phyloP scores from a whole-genome alignment of 2,329 filamentous ascomycete species.

The Aspergillus uvarum region DNA sequence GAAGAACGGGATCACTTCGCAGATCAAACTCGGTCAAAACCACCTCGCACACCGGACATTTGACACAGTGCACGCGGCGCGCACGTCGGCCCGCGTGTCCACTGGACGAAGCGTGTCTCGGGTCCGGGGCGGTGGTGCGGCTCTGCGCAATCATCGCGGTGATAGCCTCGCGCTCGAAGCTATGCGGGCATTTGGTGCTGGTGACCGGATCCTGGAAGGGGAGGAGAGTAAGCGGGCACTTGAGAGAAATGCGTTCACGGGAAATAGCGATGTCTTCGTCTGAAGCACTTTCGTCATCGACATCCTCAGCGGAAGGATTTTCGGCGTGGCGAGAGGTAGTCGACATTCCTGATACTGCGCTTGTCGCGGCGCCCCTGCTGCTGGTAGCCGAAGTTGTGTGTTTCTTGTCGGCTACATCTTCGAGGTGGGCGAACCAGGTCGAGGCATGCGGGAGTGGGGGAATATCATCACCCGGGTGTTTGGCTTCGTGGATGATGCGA shows the following conservation, averaged over 20 bases:
- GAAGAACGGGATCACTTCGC: constrained; percentile 39
- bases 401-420: constrained; percentile 27
- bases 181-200: constrained; percentile 51
- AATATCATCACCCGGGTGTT: constrained; percentile 53
- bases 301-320: constrained; percentile 23
- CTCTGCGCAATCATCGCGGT: constrained; percentile 43
- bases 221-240: constrained; percentile 50
- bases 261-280: constrained; percentile 51
- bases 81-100: constrained; percentile 11
- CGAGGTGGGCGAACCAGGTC: constrained; percentile 61
- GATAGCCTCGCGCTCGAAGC: constrained; percentile 50
- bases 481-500: constrained; percentile 60
- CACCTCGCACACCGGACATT: constrained; percentile 46
- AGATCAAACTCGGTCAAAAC: constrained; percentile 41
- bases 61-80: constrained; percentile 29
- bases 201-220: constrained; percentile 49
- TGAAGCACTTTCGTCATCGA: constrained; percentile 16
- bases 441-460: constrained; percentile 56
- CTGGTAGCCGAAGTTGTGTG: neutral
- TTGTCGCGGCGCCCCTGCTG: constrained; percentile 3
- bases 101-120: constrained; percentile 18
- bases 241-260: constrained; percentile 46
- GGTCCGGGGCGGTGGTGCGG: constrained; percentile 23
- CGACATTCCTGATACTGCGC: constrained; percentile 10
- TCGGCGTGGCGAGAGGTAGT: constrained; percentile 21